A percentile compares a stretch with the other conserved stretches of the same genome.
Evolutionary conservation across 768 basidiomycete species (phyloP).

Genomic region (Phaeolepiota aurea): DNA sequence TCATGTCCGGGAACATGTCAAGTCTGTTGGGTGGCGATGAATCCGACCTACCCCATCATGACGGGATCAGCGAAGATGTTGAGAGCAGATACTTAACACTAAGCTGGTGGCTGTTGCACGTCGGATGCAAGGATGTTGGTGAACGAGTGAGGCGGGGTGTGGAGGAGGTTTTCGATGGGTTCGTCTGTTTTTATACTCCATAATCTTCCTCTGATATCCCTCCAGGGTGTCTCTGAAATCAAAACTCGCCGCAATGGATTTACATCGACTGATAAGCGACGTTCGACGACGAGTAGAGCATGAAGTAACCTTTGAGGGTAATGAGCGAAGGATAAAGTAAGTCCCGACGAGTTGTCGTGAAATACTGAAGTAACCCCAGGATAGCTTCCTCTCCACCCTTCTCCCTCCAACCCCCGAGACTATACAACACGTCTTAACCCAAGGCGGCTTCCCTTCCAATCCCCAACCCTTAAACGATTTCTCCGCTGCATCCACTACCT

Average conservation of each 20-base stretch:
- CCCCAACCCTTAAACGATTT: conserved; percentile 2
- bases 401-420: conserved; percentile 69
- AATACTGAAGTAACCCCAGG: not conserved
- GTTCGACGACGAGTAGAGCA: conserved; percentile 73
- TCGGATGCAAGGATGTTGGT: conserved; percentile 84
- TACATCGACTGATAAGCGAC: conserved; percentile 61
- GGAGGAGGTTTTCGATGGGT: conserved; percentile 82
- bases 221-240: conserved; percentile 77
- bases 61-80: conserved; percentile 46
- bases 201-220: conserved; percentile 1
- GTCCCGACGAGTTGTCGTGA: conserved; percentile 12
- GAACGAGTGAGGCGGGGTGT: conserved; percentile 67
- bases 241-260: conserved; percentile 60
- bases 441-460: conserved; percentile 45
- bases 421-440: conserved; percentile 58
- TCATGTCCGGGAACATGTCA: conserved; percentile 11
- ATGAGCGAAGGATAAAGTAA: conserved; percentile 47
- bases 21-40: conserved; percentile 5
- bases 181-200: conserved; percentile 16
- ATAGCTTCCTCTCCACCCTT: conserved; percentile 65
- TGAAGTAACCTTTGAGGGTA: conserved; percentile 54
- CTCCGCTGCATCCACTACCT: conserved; percentile 12
- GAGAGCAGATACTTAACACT: conserved; percentile 79
- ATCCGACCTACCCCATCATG: conserved; percentile 2
- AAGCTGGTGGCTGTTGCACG: conserved; percentile 89